Evolutionary conservation across 2,329 filamentous ascomycete species (phyloP), one percentile per base, ranked within the genome.

Genomic region (Tetracladium maxilliforme): DNA sequence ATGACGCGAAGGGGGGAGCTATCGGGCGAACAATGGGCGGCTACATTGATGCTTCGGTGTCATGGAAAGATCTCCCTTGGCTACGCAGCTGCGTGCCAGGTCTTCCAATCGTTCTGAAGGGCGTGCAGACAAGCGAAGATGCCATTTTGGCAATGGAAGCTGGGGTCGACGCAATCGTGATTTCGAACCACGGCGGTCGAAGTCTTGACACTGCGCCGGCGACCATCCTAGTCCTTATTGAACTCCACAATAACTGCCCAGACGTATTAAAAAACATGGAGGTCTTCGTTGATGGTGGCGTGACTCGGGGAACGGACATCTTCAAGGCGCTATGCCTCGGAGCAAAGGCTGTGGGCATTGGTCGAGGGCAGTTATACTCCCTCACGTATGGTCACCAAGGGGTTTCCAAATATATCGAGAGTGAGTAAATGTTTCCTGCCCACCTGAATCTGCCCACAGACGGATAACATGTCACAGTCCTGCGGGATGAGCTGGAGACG

Each of bases 181-280:
- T 82, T 3, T 68, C 61, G 10, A 83, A 83, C 36, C 77, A 83
- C 42, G 77, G 75, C 2, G 76, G 76, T 0, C 47, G 76, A 19
- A 58, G 49, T 25, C 39, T 60, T 2, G 61, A 67, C 30, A 65
- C 41, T 36, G 51, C 56, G 0, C 57, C 64, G 3, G 52, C 72
- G 1, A 58, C 64, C 1, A 54, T 79, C 16, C 42, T 76, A 17
- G 58, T 69, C 0, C 41, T 79, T 4, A 45, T 79, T 2, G 72
- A 80, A 46, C 53, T 79, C 32, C 69, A 70, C 29, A 58, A 59
- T 34, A 63, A 61, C 33, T 70, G 63, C 21, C 71, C 72, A 0
- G 54, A 65, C 27, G 55, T 79, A 1, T 69, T 78, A 25, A 56
- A 61, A 14, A 47, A 48, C 26, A 53, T 77, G 42, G 67, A 76